Base-by-base conservation (phyloP, 1,139 yeast species). In the Diutina siamensis region DNA sequence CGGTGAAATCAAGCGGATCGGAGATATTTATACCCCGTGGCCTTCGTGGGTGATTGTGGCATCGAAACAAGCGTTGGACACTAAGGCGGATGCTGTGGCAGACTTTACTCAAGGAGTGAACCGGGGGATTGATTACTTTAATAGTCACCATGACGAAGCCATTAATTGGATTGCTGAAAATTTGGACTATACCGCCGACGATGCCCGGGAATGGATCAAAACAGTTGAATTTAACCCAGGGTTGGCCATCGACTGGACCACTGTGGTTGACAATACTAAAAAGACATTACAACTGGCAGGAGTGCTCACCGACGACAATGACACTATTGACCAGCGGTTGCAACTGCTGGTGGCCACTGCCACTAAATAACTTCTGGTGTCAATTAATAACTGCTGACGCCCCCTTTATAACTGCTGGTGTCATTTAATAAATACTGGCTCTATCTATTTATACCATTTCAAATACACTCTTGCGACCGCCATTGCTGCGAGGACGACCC, bases 1-100 rank as follows among this genome's bases (percentile, higher is more conserved):
- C 48, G 73, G 77, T 15, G 96, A 87, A 56, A 80, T 88, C 63
- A 85, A 83, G 61, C 71, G 76, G 54, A 79, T 88, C 51, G 97
- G 96, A 10, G 86, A 83, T 53, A 86, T 88, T 47, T 84, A 83
- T 62, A 88, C 97, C 0, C 97, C 97, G 9, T 88, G 97, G 97
- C 92, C 97, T 8, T 84, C 95, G 1, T 88, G 96, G 96, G 89
- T 86, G 17, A 70, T 87, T 45, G 76, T 80, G 21, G 79, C 79
- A 12, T 58, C 59, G 45, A 57, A 68, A 3, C 65, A 67, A 22
- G 51, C 71, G 5, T 58, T 65, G 28, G 56, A 54, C 2, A 56
- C 51, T 4, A 55, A 62, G 15, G 54, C 55, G 10, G 55, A 57
- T 10, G 61, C 58, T 4, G 53, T 80, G 34, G 53, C 59, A 21